Conservation (phyloP, 352 stramenopile genomes). For the Pythium oligandrum region DNA sequence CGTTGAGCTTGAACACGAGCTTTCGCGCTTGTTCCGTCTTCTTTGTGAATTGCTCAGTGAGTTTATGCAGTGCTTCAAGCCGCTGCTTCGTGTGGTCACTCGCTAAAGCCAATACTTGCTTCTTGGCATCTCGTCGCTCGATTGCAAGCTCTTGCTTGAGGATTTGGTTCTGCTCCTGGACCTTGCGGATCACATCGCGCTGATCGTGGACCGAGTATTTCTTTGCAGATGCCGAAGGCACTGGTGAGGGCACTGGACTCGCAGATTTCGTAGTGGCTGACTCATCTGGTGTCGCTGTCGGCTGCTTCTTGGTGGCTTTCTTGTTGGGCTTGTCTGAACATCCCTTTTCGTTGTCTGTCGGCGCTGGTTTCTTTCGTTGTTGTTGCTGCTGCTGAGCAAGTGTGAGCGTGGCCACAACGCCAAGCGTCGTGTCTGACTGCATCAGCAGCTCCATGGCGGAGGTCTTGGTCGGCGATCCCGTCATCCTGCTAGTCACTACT, state of each 20-base stretch:
- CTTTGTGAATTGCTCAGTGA: slow-evolving; percentile 33
- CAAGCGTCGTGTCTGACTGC: slow-evolving; percentile 38
- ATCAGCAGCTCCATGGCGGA: slow-evolving; percentile 30
- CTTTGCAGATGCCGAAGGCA: slow-evolving; percentile 19
- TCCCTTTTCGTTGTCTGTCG: too few species aligned
- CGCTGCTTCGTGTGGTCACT: slow-evolving; percentile 39
- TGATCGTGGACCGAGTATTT: slow-evolving; percentile 67
- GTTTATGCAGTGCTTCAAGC: slow-evolving; percentile 52
- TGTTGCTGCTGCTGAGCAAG: slow-evolving; percentile 10
- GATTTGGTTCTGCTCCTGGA: slow-evolving; percentile 72
- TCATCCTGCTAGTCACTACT: background rate
- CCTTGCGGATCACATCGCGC: slow-evolving; percentile 62
- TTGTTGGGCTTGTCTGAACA: background rate
- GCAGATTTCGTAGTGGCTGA: background rate
- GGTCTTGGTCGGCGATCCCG: slow-evolving; percentile 1
- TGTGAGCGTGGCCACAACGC: slow-evolving; percentile 50
- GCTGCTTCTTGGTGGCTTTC: slow-evolving; percentile 14
- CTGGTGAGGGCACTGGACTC: background rate
- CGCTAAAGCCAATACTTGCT: background rate
- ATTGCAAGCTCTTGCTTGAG: slow-evolving; percentile 73
- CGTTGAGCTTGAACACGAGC: slow-evolving; percentile 37
- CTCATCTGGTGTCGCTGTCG: slow-evolving; percentile 4
- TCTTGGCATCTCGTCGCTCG: slow-evolving; percentile 48
- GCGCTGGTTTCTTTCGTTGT: background rate
- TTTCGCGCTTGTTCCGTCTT: slow-evolving; percentile 47